Conservation (phyloP, 176 grass and related monocot species). For the Oryza nivara region DNA sequence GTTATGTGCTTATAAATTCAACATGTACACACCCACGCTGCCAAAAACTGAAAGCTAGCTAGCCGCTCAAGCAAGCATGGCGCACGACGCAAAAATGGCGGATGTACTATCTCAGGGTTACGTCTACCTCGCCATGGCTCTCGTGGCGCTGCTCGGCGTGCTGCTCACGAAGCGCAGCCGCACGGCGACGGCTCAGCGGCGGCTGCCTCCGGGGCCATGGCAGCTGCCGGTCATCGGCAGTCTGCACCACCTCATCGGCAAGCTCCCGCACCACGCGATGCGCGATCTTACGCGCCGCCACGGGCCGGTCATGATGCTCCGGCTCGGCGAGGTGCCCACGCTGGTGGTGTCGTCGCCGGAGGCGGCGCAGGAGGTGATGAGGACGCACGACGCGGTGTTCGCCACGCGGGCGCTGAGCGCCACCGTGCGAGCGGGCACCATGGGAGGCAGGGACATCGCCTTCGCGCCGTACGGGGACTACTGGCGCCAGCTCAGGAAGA, state of each 20-base stretch:
- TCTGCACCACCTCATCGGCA: conserved; percentile 46
- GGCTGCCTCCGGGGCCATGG: conserved; percentile 25
- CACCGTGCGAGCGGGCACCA: conserved; percentile 16
- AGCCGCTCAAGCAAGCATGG: too few relatives aligned
- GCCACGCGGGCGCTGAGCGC: conserved; percentile 41
- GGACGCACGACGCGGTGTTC: conserved; percentile 47
- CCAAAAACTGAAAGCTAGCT: too few relatives aligned
- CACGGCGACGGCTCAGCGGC: not conserved
- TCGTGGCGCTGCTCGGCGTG: too few relatives aligned
- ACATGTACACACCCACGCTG: too few relatives aligned
- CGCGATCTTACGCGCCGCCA: conserved; percentile 19
- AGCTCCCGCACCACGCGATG: conserved; percentile 46
- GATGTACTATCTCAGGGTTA: too few relatives aligned
- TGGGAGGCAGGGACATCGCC: conserved; percentile 44
- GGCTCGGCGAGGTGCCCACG: conserved; percentile 46
- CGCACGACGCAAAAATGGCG: too few relatives aligned
- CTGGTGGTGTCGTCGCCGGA: conserved; percentile 44
- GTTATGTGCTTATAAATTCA: too few relatives aligned
- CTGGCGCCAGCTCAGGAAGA: conserved; percentile 58
- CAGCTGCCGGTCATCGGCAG: conserved; percentile 55
- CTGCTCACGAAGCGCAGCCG: too few relatives aligned
- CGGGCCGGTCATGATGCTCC: conserved; percentile 53
- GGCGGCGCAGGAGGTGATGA: conserved; percentile 51
- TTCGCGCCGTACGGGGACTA: conserved; percentile 55
- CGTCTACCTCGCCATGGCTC: too few relatives aligned